phyloP scores from a whole-genome alignment of 805 yeast genomes.

The Cyberlindnera bimundalis region DNA sequence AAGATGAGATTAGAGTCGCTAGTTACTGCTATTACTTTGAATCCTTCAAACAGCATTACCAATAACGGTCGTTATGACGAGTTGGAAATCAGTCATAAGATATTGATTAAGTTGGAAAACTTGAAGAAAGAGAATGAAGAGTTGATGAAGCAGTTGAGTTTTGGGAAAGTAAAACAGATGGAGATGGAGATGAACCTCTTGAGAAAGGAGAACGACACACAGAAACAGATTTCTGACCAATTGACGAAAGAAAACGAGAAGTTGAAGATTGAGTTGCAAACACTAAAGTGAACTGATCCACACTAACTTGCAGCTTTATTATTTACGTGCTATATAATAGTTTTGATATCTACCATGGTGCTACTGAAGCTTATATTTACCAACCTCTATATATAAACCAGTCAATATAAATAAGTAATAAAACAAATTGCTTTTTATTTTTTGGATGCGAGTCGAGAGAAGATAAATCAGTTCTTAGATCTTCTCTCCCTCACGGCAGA shows the following conservation, averaged over 20 bases:
- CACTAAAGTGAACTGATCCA: neutral
- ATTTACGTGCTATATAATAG: too few relatives aligned
- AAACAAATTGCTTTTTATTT: too few relatives aligned
- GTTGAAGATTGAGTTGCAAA: constrained; percentile 2
- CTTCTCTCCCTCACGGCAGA: constrained; percentile 81
- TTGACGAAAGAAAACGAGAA: constrained; percentile 7
- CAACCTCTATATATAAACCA: too few relatives aligned
- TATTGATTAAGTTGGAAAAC: constrained; percentile 56
- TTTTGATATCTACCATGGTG: too few relatives aligned
- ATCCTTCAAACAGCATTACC: constrained; percentile 45
- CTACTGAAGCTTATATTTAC: too few relatives aligned
- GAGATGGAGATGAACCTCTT: constrained; percentile 65
- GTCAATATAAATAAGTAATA: too few relatives aligned
- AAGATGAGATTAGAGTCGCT: constrained; percentile 62
- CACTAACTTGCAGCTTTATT: too few relatives aligned
- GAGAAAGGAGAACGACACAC: constrained; percentile 38
- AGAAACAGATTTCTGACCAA: constrained; percentile 18
- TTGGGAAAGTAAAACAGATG: constrained; percentile 71
- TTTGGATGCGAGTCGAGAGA: too few relatives aligned
- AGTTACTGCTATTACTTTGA: constrained; percentile 49
- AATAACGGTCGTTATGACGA: constrained; percentile 65
- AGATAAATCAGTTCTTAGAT: constrained; percentile 15
- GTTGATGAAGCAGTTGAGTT: constrained; percentile 66
- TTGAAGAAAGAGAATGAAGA: constrained; percentile 68
- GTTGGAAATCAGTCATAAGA: constrained; percentile 71